phyloP scores from a whole-genome alignment of 2,329 filamentous ascomycete genomes.

The Apiospora kogelbergensis region DNA sequence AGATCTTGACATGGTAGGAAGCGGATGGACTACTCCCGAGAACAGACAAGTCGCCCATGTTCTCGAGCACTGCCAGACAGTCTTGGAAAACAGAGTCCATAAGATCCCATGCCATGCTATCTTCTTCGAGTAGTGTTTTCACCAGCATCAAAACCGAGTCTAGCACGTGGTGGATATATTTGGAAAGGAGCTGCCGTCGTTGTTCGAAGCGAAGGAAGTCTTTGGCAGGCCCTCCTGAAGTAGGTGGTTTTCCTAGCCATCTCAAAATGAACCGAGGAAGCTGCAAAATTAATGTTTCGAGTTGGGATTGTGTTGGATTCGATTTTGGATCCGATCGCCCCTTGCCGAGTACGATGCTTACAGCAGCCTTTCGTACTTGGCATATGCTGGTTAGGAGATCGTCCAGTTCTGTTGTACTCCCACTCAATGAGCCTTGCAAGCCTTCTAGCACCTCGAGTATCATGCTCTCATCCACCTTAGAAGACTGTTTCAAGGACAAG shows the following conservation, averaged over 20 bases:
- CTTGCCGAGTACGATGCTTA: conserved; percentile 42
- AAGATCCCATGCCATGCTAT: conserved; percentile 50
- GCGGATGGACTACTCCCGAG: conserved; percentile 28
- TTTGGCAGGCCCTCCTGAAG: conserved; percentile 52
- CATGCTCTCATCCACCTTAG: conserved; percentile 40
- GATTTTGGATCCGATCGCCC: conserved; percentile 18
- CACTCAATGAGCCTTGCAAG: conserved; percentile 59
- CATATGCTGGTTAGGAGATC: conserved; percentile 60
- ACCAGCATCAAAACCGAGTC: conserved; percentile 59
- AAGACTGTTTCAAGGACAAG: conserved; percentile 48
- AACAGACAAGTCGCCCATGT: conserved; percentile 43
- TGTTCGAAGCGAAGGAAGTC: conserved; percentile 62
- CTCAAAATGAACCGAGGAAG: conserved; percentile 60
- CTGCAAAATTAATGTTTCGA: conserved; percentile 57
- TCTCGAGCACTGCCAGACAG: conserved; percentile 52
- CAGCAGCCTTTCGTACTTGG: conserved; percentile 52
- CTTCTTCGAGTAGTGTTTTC: conserved; percentile 51
- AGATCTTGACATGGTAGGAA: conserved; percentile 65
- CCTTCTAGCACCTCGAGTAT: conserved; percentile 50
- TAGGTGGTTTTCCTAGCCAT: conserved; percentile 61
- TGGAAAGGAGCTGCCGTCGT: conserved; percentile 51
- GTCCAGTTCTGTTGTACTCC: conserved; percentile 59
- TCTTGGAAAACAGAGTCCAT: conserved; percentile 60
- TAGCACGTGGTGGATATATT: conserved; percentile 55
- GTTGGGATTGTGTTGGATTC: conserved; percentile 30